Conservation (phyloP, 768 basidiomycete genomes). For the Tubosaeta sp. region DNA sequence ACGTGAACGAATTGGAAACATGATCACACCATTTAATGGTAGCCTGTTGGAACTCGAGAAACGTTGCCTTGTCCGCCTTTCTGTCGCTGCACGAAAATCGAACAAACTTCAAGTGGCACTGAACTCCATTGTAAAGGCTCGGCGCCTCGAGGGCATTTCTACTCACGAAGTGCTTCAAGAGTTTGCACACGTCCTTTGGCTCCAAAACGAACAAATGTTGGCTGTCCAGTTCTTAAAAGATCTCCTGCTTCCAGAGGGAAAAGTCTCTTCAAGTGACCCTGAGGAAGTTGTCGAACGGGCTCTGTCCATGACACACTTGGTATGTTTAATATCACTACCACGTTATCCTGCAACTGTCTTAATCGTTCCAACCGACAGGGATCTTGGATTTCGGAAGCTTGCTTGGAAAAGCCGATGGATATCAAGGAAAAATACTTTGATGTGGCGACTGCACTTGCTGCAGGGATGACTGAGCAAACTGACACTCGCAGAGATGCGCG, state of each 20-base stretch:
- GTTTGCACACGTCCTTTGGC: conserved; percentile 88
- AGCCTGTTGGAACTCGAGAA: conserved; percentile 60
- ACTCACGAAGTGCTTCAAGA: conserved; percentile 66
- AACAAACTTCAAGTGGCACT: conserved; percentile 76
- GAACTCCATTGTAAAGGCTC: conserved; percentile 78
- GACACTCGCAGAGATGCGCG: conserved; percentile 27
- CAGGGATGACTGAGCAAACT: conserved; percentile 19
- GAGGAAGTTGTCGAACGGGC: conserved; percentile 30
- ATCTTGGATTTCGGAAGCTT: conserved; percentile 85
- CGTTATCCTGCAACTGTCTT: background rate
- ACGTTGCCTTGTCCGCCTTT: conserved; percentile 65
- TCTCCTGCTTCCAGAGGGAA: conserved; percentile 20
- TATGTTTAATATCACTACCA: conserved; percentile 30
- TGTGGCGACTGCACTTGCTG: conserved; percentile 44
- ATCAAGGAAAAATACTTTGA: conserved; percentile 72
- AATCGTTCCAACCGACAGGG: conserved; percentile 49
- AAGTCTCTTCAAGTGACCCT: conserved; percentile 8
- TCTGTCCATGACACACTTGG: conserved; percentile 60
- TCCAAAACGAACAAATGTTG: conserved; percentile 75
- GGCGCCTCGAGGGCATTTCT: conserved; percentile 46
- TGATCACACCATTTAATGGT: conserved; percentile 50
- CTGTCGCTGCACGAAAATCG: conserved; percentile 62
- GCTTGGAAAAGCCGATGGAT: conserved; percentile 69
- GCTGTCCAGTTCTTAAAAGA: conserved; percentile 71
- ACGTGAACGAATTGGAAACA: conserved; percentile 69